Base-by-base conservation (phyloP, 768 basidiomycete species). In the Lentinula guzmanii region DNA sequence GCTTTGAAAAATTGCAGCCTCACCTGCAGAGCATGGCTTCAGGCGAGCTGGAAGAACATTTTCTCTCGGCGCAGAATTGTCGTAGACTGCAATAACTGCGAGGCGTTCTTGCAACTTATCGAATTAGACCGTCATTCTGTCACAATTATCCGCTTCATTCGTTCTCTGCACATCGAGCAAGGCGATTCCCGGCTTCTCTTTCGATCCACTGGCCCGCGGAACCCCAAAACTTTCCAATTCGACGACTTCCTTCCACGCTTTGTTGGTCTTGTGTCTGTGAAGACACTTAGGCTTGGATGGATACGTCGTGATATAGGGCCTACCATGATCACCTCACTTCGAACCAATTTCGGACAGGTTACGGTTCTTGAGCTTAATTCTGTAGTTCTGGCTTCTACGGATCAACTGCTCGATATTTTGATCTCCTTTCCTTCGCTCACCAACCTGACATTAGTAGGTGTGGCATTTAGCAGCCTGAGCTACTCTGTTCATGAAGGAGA, bases 21-120 rank as follows among this genome's bases (percentile, higher is more conserved):
- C 7, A 51, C 48, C 1, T 59, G 58, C 48, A 46, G 24, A 59
- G 43, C 58, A 13, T 59, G 58, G 58, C 58, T 48, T 24, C 58
- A 18, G 31, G n/a, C 58, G 24, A 59, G 58, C 45, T 51, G 58
- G 48, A 48, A 42, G 34, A 34, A 18, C 4, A 16, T 59, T 1
- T 59, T 59, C n/a, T 46, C 8, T 31, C n/a, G 13, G 9, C 24
- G 45, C 11, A 37, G 10, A 34, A 35, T 59, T 6, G 28, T 51
- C 33, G 34, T 59, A 18, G 43, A 48, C 33, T 43, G 58, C 3
- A 59, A 13, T 4, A 59, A 59, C 35, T 18, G 39, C 37, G 33
- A 59, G 45, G 15, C 18, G 5, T 45, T 59, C 28, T n/a, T 59
- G 10, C 43, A 48, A 16, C 16, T 59, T 9, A 41, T 59, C 37